Evolutionary conservation across 345 rosid species (phyloP).

Genomic region (Erodium maritimum): DNA sequence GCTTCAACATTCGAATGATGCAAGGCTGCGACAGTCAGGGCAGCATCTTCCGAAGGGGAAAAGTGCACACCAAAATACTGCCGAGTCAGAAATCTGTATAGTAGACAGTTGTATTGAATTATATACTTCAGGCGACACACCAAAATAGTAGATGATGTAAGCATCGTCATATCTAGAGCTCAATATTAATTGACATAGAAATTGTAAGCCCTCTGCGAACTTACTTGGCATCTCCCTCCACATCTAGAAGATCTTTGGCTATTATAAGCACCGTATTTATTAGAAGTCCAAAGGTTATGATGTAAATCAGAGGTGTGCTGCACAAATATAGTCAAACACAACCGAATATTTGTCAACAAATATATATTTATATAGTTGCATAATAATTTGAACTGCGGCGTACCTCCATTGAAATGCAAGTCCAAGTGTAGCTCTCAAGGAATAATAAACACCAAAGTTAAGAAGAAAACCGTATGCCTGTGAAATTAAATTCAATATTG

Average conservation of each 20-base stretch:
- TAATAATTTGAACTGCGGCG: not conserved
- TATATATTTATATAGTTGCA: too few species aligned
- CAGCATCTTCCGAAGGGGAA: too few species aligned
- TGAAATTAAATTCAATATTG: conserved; percentile 3
- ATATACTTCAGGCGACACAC: too few species aligned
- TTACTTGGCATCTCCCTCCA: conserved; percentile 96
- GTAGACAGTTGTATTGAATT: too few species aligned
- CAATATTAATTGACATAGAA: too few species aligned
- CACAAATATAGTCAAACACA: conserved; percentile 11
- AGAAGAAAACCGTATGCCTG: conserved; percentile 96
- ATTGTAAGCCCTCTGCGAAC: too few species aligned
- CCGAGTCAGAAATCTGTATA: too few species aligned
- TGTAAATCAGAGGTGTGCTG: conserved; percentile 94
- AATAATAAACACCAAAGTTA: conserved; percentile 84
- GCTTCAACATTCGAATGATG: too few species aligned
- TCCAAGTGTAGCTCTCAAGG: conserved; percentile 89
- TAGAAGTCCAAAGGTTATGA: conserved; percentile 75
- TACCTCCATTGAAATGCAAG: conserved; percentile 89
- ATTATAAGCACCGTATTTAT: conserved; percentile 83
- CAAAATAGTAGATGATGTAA: too few species aligned
- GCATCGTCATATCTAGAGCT: too few species aligned
- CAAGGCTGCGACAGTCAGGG: too few species aligned
- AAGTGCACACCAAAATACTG: too few species aligned
- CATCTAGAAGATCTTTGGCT: conserved; percentile 90
- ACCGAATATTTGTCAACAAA: not conserved